Evolutionary conservation across 176 grass and related monocot species (phyloP).

Genomic region (Avena eriantha): DNA sequence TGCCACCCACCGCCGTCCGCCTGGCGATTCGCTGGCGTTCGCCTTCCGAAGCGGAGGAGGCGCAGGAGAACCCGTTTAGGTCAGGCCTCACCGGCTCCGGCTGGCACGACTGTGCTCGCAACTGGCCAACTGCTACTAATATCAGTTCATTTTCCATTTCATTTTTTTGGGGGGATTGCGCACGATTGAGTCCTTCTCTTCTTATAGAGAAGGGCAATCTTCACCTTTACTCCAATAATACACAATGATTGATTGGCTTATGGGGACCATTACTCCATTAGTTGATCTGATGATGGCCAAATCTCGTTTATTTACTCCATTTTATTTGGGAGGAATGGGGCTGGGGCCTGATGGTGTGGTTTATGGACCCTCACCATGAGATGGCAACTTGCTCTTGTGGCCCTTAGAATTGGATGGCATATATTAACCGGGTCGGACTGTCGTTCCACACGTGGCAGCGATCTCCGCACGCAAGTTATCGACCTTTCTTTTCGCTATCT

Average conservation of each 20-base stretch:
- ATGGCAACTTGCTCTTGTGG: background rate
- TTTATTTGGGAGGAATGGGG: constrained; percentile 2
- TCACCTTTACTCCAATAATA: background rate
- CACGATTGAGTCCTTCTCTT: background rate
- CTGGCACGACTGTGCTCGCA: background rate
- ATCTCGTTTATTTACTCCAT: background rate
- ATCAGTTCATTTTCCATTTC: constrained; percentile 2
- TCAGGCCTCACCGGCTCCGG: background rate
- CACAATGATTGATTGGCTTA: background rate
- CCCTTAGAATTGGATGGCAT: background rate
- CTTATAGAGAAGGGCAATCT: constrained; percentile 9
- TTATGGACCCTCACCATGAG: constrained; percentile 10
- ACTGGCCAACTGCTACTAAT: background rate
- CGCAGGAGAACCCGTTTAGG: constrained; percentile 1
- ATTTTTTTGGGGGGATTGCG: background rate
- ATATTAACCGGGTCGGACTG: background rate
- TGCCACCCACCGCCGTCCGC: background rate
- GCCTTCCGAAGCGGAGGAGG: background rate
- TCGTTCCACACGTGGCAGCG: background rate
- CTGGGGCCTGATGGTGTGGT: constrained; percentile 6
- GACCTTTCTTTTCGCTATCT: background rate
- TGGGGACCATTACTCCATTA: constrained; percentile 2
- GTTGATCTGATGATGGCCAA: constrained; percentile 6
- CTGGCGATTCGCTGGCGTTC: background rate
- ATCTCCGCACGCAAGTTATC: background rate